Evolutionary conservation across 2,329 filamentous ascomycete species (phyloP).

Genomic region (Aaosphaeria pasadenensis): DNA sequence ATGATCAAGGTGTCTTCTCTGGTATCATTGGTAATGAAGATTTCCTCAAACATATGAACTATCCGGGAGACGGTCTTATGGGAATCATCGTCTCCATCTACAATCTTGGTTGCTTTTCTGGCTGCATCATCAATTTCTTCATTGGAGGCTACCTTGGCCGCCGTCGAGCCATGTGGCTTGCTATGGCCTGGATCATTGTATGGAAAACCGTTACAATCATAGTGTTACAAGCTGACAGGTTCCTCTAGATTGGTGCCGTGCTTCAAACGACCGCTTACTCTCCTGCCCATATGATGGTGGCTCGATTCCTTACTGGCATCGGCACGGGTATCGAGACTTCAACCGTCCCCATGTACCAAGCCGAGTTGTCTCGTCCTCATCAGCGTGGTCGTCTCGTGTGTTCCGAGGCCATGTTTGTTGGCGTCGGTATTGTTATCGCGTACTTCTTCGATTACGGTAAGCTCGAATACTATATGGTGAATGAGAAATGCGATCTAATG

Average conservation of each 20-base stretch:
- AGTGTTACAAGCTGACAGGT: neutral
- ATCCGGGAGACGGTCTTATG: slow-evolving; percentile 36
- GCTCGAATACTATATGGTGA: slow-evolving; percentile 1
- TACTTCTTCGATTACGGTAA: slow-evolving; percentile 43
- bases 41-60: slow-evolving; percentile 40
- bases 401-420: slow-evolving; percentile 52
- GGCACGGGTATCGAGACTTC: slow-evolving; percentile 55
- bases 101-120: slow-evolving; percentile 42
- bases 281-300: slow-evolving; percentile 41
- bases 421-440: slow-evolving; percentile 48
- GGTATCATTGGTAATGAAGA: slow-evolving; percentile 48
- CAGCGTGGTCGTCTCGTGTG: slow-evolving; percentile 60
- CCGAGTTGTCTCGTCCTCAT: slow-evolving; percentile 50
- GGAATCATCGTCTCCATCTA: slow-evolving; percentile 46
- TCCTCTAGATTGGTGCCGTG: slow-evolving; percentile 28
- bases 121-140: slow-evolving; percentile 23
- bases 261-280: slow-evolving; percentile 36
- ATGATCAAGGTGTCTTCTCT: slow-evolving; percentile 51
- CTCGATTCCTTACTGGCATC: slow-evolving; percentile 50
- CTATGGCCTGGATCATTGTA: neutral
- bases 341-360: slow-evolving; percentile 53
- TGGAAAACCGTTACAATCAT: neutral
- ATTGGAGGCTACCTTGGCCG: slow-evolving; percentile 7
- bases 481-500: neutral
- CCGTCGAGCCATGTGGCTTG: neutral